Conservation (phyloP, 2,329 filamentous ascomycete species). For the Talaromyces albobiverticillius region DNA sequence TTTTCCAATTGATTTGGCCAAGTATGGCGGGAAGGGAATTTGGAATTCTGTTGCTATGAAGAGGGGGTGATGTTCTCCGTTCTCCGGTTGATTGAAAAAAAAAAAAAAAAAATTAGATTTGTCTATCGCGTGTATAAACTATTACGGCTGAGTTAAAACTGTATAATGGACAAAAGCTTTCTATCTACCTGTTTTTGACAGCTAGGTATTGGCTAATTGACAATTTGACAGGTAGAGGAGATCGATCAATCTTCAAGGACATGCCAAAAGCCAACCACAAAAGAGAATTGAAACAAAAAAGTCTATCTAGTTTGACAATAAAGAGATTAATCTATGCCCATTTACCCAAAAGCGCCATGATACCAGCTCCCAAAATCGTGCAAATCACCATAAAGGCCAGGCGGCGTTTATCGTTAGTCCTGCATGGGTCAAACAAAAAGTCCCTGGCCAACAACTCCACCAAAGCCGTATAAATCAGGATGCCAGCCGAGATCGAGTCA, state of each 20-base stretch:
- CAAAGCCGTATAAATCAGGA: constrained; percentile 50
- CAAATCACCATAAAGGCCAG: constrained; percentile 44
- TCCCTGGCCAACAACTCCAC: constrained; percentile 51
- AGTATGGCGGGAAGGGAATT: constrained; percentile 9
- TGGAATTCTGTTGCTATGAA: background rate
- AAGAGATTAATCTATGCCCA: constrained; percentile 39
- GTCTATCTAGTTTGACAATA: too few relatives aligned
- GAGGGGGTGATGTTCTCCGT: background rate
- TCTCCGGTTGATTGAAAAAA: background rate
- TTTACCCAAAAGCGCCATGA: constrained; percentile 53
- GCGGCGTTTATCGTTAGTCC: constrained; percentile 38
- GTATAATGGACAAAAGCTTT: background rate
- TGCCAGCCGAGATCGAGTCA: constrained; percentile 48
- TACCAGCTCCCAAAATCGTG: constrained; percentile 37
- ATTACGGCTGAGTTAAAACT: background rate
- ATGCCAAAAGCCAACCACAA: too few relatives aligned
- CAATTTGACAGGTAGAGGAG: too few relatives aligned
- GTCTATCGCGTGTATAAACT: background rate
- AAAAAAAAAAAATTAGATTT: background rate
- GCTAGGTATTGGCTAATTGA: too few relatives aligned
- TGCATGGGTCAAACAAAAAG: constrained; percentile 49
- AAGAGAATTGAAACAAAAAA: too few relatives aligned
- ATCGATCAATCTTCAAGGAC: too few relatives aligned
- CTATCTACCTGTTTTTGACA: background rate
- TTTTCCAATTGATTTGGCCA: background rate